These are phyloP conservation scores for Heliamphora pulchella DNA, from an alignment of 179 eudicot species.

Conservation along the genomic window DNA sequence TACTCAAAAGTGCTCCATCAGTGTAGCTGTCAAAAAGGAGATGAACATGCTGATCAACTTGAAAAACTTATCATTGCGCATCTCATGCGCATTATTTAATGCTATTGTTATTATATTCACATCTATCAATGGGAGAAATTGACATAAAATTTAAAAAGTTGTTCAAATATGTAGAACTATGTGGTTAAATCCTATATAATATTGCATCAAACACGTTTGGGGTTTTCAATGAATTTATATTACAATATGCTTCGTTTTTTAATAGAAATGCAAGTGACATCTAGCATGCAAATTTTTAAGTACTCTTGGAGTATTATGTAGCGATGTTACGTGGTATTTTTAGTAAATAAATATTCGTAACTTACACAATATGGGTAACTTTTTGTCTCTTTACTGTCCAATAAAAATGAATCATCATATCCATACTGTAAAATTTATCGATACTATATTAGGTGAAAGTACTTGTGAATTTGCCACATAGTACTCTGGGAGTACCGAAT, in stretches of 20 bases:
- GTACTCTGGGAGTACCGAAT: too few relatives aligned
- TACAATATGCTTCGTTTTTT: not conserved
- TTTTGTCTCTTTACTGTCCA: too few relatives aligned
- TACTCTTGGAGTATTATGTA: not conserved
- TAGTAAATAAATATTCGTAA: too few relatives aligned
- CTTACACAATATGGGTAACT: too few relatives aligned
- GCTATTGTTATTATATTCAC: not conserved
- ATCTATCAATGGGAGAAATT: not conserved
- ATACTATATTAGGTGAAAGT: too few relatives aligned
- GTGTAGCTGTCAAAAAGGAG: constrained; percentile 21
- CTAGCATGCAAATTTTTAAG: constrained; percentile 8
- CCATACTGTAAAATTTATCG: too few relatives aligned
- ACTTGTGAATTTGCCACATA: too few relatives aligned
- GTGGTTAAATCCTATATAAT: constrained; percentile 20
- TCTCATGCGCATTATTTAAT: constrained; percentile 22
- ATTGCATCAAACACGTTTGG: not conserved
- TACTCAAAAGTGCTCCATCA: constrained; percentile 13
- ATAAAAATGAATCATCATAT: too few relatives aligned
- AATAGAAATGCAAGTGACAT: not conserved
- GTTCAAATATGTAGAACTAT: constrained; percentile 11
- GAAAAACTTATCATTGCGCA: constrained; percentile 15
- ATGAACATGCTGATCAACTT: constrained; percentile 18
- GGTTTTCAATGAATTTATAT: not conserved
- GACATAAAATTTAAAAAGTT: not conserved
- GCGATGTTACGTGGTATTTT: not conserved